Evolutionary conservation across 164 flowering plant species (phyloP).

Genomic region (Dillenia suffruticosa): DNA sequence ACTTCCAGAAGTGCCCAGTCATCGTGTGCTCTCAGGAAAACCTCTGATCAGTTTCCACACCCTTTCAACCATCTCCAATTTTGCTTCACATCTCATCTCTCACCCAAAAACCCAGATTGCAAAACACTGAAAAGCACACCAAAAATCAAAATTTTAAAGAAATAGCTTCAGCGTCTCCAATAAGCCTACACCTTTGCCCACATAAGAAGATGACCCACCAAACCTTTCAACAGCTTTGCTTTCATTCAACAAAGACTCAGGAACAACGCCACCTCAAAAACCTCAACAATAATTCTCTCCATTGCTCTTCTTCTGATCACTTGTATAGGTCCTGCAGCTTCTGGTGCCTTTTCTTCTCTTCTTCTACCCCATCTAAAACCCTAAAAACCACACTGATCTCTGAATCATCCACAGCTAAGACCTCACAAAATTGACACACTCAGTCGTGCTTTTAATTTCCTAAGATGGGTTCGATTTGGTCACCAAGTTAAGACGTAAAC

Average conservation of each 20-base stretch:
- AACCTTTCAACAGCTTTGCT: conserved; percentile 50
- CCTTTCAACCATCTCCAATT: too few species aligned
- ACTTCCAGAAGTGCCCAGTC: too few species aligned
- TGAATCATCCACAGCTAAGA: conserved; percentile 18
- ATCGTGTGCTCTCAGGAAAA: too few species aligned
- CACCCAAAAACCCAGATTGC: too few species aligned
- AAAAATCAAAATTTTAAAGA: too few species aligned
- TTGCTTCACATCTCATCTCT: too few species aligned
- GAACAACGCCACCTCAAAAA: conserved; percentile 9
- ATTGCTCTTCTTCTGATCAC: conserved; percentile 35
- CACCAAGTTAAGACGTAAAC: conserved; percentile 63
- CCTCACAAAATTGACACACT: conserved; percentile 36
- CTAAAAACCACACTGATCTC: conserved; percentile 1
- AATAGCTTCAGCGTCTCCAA: conserved; percentile 1
- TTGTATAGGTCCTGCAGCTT: conserved; percentile 41
- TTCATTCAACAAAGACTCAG: conserved; percentile 29
- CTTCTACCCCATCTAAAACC: conserved; percentile 24
- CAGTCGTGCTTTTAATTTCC: conserved; percentile 52
- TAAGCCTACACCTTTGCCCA: conserved; percentile 19
- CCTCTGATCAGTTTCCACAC: too few species aligned
- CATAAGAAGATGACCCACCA: conserved; percentile 31
- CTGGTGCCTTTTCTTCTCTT: conserved; percentile 53
- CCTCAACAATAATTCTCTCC: conserved; percentile 23
- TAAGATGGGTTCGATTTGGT: conserved; percentile 79
- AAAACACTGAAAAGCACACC: too few species aligned